phyloP scores from a whole-genome alignment of 2,329 filamentous ascomycete genomes.

The Pyricularia sp. region DNA sequence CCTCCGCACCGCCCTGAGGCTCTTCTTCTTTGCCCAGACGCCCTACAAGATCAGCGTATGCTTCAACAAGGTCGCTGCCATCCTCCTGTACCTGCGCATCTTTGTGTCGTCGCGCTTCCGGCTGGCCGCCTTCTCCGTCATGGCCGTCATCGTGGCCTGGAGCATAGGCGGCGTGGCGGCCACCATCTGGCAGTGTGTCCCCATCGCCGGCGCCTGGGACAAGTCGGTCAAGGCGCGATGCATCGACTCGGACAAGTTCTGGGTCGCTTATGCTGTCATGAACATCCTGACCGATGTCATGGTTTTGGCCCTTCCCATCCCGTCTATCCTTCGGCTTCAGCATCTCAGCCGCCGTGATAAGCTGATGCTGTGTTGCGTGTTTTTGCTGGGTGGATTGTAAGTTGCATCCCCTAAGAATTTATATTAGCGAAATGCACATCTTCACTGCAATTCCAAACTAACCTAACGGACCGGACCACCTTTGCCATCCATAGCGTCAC shows the following conservation, averaged over 20 bases:
- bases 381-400: neutral
- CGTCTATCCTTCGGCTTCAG: conserved; percentile 31
- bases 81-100: conserved; percentile 44
- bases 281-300: conserved; percentile 36
- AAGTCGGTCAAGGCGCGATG: conserved; percentile 30
- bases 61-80: conserved; percentile 41
- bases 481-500: neutral
- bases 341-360: conserved; percentile 7
- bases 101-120: conserved; percentile 38
- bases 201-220: conserved; percentile 36
- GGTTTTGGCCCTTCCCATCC: conserved; percentile 35
- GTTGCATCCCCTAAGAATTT: too few relatives aligned
- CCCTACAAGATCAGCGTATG: conserved; percentile 46
- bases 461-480: too few relatives aligned
- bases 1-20: conserved; percentile 6
- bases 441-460: too few relatives aligned
- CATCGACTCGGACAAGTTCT: conserved; percentile 34
- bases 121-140: conserved; percentile 28
- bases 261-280: conserved; percentile 38
- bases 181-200: conserved; percentile 41
- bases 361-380: neutral
- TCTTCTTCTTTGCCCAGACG: conserved; percentile 41
- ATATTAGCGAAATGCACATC: too few relatives aligned
- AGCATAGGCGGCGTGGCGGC: conserved; percentile 32
- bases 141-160: conserved; percentile 33